Evolutionary conservation across 495 filamentous ascomycete species (phyloP), one percentile per base, ranked within the genome.

Genomic region (Penicillium cinerascens): DNA sequence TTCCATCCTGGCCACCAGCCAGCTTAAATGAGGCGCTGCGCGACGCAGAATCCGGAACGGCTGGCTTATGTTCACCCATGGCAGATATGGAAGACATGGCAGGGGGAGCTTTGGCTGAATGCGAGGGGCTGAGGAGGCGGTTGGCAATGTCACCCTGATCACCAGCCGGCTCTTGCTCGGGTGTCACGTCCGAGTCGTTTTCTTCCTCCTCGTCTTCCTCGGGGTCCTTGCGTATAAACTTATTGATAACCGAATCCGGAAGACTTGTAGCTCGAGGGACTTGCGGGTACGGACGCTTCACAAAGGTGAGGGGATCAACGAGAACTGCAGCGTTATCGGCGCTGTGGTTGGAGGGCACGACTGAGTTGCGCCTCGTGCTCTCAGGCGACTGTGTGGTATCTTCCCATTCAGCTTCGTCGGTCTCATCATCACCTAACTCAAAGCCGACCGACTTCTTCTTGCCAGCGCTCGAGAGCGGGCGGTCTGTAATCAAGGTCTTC

Each of bases 371-470:
- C 51, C 75, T 54, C 17, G 73, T 78, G 51, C 72, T 75, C 63
- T 77, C 71, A 35, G 75, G 75, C 18, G 75, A 78, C 57, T 78
- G 75, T n/a, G 75, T 76, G 39, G 72, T 76, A 58, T 78, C 75
- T 52, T 78, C 75, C 75, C 75, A 78, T 43, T 76, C 75, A 44
- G 63, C 71, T 51, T 74, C 72, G 63, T 73, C 73, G 63, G 66
- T 67, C 21, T 75, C 70, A 35, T 72, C 70, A 39, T 76, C 73
- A n/a, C 60, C 74, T 33, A 78, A 42, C 46, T 78, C 71, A 56
- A 78, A 78, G 5, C 75, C 75, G 42, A 75, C 73, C 16, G 72
- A 65, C 54, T 78, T 78, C 65, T 78, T 76, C 61, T 74, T 76
- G 11, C 64, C 67, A 5, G 65, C 55, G 44, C 68, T 71, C 23